phyloP scores from a whole-genome alignment of 2,329 filamentous ascomycete genomes.

The Neofusicoccum cordaticola region DNA sequence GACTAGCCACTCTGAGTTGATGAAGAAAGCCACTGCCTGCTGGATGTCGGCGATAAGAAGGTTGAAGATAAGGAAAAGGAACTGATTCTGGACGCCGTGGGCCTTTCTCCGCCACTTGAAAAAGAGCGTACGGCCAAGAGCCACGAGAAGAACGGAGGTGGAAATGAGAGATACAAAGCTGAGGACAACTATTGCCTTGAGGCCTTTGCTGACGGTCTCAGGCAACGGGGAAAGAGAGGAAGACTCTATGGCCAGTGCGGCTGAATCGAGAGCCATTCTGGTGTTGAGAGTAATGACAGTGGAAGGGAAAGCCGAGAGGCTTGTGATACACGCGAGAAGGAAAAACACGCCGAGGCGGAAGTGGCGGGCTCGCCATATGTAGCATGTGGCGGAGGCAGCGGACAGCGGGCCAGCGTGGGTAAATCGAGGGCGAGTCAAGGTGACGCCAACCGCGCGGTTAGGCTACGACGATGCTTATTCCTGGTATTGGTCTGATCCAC shows the following conservation, averaged over 20 bases:
- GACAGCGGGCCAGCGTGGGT: neutral
- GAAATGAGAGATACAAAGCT: slow-evolving; percentile 48
- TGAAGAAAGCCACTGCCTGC: slow-evolving; percentile 62
- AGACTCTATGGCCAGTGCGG: slow-evolving; percentile 21
- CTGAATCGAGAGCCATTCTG: neutral
- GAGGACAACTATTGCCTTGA: slow-evolving; percentile 46
- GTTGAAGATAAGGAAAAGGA: slow-evolving; percentile 68
- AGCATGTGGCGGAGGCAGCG: neutral
- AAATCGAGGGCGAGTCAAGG: neutral
- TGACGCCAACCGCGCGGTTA: neutral
- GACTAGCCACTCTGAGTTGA: slow-evolving; percentile 60
- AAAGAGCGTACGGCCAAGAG: slow-evolving; percentile 50
- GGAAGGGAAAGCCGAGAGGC: neutral
- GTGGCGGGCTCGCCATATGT: slow-evolving; percentile 6
- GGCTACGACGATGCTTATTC: neutral
- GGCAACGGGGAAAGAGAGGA: slow-evolving; percentile 33
- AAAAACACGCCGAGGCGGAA: neutral
- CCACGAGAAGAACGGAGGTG: slow-evolving; percentile 41
- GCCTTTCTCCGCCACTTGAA: slow-evolving; percentile 32
- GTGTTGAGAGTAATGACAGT: neutral
- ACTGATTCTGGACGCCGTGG: slow-evolving; percentile 56
- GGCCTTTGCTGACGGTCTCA: slow-evolving; percentile 36
- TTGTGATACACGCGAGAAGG: neutral
- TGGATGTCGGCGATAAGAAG: slow-evolving; percentile 66
- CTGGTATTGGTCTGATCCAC: neutral